A percentile compares a stretch with the other conserved stretches of the same genome.
These are phyloP conservation scores for Saposhnikovia divaricata DNA, from an alignment of 129 eudicot genomes.

Conservation along the genomic window DNA sequence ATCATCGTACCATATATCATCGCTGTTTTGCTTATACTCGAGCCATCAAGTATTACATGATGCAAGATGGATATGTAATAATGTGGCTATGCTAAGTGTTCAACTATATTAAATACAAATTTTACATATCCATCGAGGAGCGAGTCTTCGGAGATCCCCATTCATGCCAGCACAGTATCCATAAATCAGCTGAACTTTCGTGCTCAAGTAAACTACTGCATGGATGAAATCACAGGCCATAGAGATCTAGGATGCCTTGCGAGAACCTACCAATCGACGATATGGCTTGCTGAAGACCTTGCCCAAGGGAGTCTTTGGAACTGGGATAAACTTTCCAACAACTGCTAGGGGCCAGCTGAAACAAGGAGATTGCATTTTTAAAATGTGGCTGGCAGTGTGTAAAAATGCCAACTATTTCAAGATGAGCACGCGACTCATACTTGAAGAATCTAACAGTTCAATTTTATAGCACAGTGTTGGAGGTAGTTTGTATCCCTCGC, in stretches of 20 bases:
- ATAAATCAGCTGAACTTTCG: background rate
- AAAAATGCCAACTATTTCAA: background rate
- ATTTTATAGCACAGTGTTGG: too few relatives aligned
- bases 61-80: background rate
- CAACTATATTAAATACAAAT: background rate
- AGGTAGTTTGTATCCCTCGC: too few relatives aligned
- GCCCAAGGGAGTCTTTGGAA: slow-evolving; percentile 75
- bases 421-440: background rate
- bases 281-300: slow-evolving; percentile 64
- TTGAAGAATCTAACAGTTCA: too few relatives aligned
- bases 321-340: slow-evolving; percentile 73
- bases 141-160: background rate
- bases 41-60: background rate
- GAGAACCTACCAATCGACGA: slow-evolving; percentile 50
- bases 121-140: background rate
- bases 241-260: slow-evolving; percentile 16
- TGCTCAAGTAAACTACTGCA: background rate
- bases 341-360: slow-evolving; percentile 89
- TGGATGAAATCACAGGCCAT: background rate
- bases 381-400: background rate
- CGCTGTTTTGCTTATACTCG: background rate
- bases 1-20: background rate
- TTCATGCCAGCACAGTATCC: background rate
- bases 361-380: background rate
- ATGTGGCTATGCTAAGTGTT: background rate